These are phyloP conservation scores for Gamsiella multidivaricata DNA, from an alignment of 192 early-diverging fungal genomes.

Conservation along the genomic window DNA sequence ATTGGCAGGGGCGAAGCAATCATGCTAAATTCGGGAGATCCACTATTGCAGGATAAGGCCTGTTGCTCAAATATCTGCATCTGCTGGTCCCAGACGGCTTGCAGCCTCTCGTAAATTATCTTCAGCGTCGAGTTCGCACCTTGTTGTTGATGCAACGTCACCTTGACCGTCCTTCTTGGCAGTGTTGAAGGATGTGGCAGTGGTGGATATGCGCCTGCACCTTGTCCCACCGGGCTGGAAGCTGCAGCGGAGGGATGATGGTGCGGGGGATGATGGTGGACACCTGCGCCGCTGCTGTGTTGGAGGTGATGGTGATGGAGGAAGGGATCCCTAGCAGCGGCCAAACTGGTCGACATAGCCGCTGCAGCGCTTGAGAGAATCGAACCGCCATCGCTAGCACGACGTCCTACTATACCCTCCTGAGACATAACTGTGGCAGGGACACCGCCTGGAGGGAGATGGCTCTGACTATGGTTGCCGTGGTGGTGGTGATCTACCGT, in stretches of 20 bases:
- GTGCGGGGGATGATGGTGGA: not conserved
- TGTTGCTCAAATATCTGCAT: conserved; percentile 7
- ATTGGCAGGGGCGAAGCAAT: conserved; percentile 1
- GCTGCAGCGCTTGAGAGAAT: conserved; percentile 44
- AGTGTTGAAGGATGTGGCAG: conserved; percentile 10
- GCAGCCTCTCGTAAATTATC: conserved; percentile 25
- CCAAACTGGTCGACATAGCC: conserved; percentile 27
- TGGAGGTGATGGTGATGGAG: not conserved
- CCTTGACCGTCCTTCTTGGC: conserved; percentile 14
- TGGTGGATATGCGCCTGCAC: too few species aligned
- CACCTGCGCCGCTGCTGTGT: not conserved
- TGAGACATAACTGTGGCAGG: not conserved
- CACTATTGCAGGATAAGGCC: not conserved
- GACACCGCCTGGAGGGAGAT: not conserved
- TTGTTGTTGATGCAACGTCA: conserved; percentile 48
- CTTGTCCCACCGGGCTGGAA: not conserved
- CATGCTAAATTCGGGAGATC: conserved; percentile 3
- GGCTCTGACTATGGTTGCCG: conserved; percentile 19
- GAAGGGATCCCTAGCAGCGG: conserved; percentile 30
- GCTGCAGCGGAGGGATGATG: not conserved
- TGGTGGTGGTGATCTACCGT: conserved; percentile 20
- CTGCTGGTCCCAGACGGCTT: conserved; percentile 26
- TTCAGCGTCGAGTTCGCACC: conserved; percentile 44
- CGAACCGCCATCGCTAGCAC: conserved; percentile 50
- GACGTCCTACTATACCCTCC: conserved; percentile 3